Percentiles rank a stretch among this genome's conserved stretches.
phyloP scores from a whole-genome alignment of 2,329 filamentous ascomycete genomes.

The Simplicillium sp. region DNA sequence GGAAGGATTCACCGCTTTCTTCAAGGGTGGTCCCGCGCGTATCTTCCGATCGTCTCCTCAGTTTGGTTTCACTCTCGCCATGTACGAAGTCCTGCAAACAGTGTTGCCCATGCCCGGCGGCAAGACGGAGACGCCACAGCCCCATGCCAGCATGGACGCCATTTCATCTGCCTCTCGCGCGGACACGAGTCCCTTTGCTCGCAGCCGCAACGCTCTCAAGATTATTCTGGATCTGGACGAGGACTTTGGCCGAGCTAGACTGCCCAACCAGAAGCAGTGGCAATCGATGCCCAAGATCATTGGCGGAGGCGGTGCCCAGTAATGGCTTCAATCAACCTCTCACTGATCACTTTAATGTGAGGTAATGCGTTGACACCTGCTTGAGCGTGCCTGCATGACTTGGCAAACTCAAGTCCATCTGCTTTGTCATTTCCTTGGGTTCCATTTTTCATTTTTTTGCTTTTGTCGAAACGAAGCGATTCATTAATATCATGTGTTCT shows the following conservation, averaged over 20 bases:
- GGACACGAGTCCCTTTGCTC: slow-evolving; percentile 39
- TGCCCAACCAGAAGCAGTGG: slow-evolving; percentile 46
- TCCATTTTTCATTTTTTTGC: slow-evolving; percentile 1
- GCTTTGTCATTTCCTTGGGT: slow-evolving; percentile 3
- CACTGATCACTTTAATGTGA: too few species aligned
- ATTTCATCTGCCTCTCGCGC: slow-evolving; percentile 29
- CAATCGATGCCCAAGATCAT: slow-evolving; percentile 41
- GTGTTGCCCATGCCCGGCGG: slow-evolving; percentile 63
- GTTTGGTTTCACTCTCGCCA: slow-evolving; percentile 94
- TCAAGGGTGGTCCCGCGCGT: slow-evolving; percentile 94
- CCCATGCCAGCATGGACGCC: slow-evolving; percentile 53
- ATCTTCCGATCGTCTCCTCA: slow-evolving; percentile 93
- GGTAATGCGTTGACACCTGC: too few species aligned
- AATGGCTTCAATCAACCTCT: too few species aligned
- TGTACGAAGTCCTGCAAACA: slow-evolving; percentile 85
- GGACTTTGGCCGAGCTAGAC: slow-evolving; percentile 72
- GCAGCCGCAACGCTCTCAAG: slow-evolving; percentile 85
- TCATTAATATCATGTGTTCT: background rate
- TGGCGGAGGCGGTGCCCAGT: slow-evolving; percentile 23
- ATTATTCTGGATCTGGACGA: slow-evolving; percentile 91
- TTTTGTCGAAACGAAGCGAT: background rate
- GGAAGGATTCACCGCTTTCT: slow-evolving; percentile 93
- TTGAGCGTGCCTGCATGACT: too few species aligned
- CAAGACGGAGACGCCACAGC: slow-evolving; percentile 38
- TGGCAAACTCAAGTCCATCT: too few species aligned